Base-by-base conservation (phyloP, 148 eudicot species). In the Pouteria glomerata region DNA sequence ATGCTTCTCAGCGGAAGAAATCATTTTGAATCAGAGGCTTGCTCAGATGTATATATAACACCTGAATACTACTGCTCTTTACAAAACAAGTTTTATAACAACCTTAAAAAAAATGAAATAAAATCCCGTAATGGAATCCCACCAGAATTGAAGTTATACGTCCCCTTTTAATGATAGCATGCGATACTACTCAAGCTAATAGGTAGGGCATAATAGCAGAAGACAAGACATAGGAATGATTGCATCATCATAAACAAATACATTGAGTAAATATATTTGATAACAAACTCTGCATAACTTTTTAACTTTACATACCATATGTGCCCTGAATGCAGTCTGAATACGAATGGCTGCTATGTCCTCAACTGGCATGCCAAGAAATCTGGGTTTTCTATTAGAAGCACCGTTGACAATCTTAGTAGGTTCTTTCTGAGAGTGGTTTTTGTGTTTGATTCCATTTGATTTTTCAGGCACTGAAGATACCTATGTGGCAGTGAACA, bases 291-390 rank as follows among this genome's bases (percentile, higher is more conserved):
- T 1, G 24, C 3, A 64, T 16, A 61, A 41, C 45, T 23, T 67
- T 63, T 13, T 3, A 66, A 31, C 21, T 34, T 53, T 57, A 65
- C 51, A 57, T 80, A 89, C 99, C 88, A 44, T 64, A 69, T 85
- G 81, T 39, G 94, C 92, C 76, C 99, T 76, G 76, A 81, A 88
- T 47, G 94, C 87, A 71, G 86, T 86, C 79, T 92, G 99, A 73
- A 95, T 92, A 63, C 77, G 85, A 33, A 67, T 84, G 27, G 97
- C 99, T 37, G 99, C 97, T 59, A 73, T 57, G 70, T 90, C 86
- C 79, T 92, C 89, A 56, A 74, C 74, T 30, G 69, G 74, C 53
- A 64, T 51, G 15, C 44, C 57, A 69, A 19, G 59, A 56, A 79
- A 45, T 34, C 76, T 75, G 58, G 69, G 64, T 50, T 34, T 69